These are phyloP conservation scores for Herpotrichia juniperi DNA, from an alignment of 2,329 filamentous ascomycete species.

Conservation along the genomic window DNA sequence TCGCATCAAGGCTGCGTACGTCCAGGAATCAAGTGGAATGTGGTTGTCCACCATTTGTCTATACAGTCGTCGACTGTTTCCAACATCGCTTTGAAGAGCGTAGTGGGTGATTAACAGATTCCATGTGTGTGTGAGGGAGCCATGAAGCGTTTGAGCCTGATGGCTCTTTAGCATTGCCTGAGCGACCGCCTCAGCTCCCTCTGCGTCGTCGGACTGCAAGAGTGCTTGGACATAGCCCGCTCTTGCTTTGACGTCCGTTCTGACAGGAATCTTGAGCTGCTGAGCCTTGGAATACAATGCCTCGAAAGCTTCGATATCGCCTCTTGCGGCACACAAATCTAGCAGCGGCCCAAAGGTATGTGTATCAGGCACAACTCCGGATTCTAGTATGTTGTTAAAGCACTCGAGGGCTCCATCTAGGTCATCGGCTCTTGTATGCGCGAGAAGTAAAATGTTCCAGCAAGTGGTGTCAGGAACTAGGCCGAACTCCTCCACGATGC, in stretches of 20 bases:
- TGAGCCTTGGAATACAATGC: constrained; percentile 69
- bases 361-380: constrained; percentile 60
- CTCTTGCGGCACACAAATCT: constrained; percentile 70
- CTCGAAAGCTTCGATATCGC: constrained; percentile 74
- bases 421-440: constrained; percentile 70
- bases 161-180: constrained; percentile 61
- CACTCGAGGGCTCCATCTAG: constrained; percentile 67
- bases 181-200: constrained; percentile 57
- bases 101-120: constrained; percentile 76
- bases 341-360: constrained; percentile 77
- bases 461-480: constrained; percentile 63
- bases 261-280: constrained; percentile 38
- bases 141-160: constrained; percentile 46
- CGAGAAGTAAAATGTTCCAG: constrained; percentile 81
- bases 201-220: constrained; percentile 53
- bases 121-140: constrained; percentile 71
- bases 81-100: constrained; percentile 66
- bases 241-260: constrained; percentile 27
- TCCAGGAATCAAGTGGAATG: constrained; percentile 61
- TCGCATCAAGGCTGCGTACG: constrained; percentile 68
- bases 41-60: constrained; percentile 59
- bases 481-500: constrained; percentile 63
- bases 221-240: constrained; percentile 67
- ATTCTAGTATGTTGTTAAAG: constrained; percentile 66
- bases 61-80: constrained; percentile 60